A percentile compares a stretch with the other conserved stretches of the same genome.
Conservation (phyloP, 1,284 basidiomycete species). For the Pseudozyma thailandica region DNA sequence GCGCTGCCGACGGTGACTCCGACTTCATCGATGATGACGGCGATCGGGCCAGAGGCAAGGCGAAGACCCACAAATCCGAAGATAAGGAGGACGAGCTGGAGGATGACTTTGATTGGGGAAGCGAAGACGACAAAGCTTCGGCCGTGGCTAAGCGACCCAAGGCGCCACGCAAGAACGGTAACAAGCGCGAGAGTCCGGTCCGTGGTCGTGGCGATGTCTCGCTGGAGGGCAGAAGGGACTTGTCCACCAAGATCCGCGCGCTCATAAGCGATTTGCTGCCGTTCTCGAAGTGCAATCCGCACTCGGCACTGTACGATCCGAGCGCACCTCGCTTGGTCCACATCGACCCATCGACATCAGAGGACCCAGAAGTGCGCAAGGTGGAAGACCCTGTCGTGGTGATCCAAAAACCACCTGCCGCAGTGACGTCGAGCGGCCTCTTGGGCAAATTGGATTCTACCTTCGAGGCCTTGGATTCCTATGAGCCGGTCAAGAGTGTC, state of each 20-base stretch:
- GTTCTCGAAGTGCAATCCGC: constrained; percentile 62
- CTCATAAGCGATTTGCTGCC: constrained; percentile 62
- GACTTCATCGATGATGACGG: constrained; percentile 25
- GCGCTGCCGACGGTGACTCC: constrained; percentile 19
- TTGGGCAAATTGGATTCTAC: constrained; percentile 28
- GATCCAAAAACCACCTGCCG: constrained; percentile 32
- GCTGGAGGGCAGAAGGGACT: constrained; percentile 45
- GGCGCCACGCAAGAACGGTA: constrained; percentile 22
- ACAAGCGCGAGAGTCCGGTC: not conserved
- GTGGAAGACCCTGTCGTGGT: constrained; percentile 48
- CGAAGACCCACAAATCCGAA: constrained; percentile 8
- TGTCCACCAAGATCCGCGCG: constrained; percentile 64
- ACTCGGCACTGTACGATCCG: constrained; percentile 57
- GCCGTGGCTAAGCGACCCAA: constrained; percentile 3
- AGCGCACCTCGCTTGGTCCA: constrained; percentile 60
- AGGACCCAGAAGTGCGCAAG: constrained; percentile 30
- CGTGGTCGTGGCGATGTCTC: constrained; percentile 15
- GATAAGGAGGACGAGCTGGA: constrained; percentile 13
- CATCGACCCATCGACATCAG: constrained; percentile 32
- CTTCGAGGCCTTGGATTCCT: constrained; percentile 26
- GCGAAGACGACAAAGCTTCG: constrained; percentile 15
- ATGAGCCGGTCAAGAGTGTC: constrained; percentile 65
- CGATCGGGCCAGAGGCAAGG: constrained; percentile 1
- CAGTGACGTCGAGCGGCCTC: constrained; percentile 22
- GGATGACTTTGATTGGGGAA: constrained; percentile 47